Evolutionary conservation across 192 early-diverging fungal genomes (phyloP), one percentile per base, ranked within the genome.

Genomic region (Neocallimastix lanati): DNA sequence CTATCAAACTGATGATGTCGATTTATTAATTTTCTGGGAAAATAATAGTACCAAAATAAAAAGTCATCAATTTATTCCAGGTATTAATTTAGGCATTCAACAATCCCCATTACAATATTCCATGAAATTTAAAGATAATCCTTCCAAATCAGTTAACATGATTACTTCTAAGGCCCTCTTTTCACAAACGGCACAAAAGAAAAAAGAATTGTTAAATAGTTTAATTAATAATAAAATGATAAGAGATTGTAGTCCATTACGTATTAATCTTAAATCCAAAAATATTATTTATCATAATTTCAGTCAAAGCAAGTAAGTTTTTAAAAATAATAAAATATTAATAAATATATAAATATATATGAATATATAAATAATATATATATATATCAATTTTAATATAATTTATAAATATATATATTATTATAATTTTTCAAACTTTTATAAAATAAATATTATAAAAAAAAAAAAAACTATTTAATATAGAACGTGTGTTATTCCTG

Each of bases 11-110:
- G 93, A 94, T 80, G 93, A 96, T 79, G 88, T 96, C 21, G 96
- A 98, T 80, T 88, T 98, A 79, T 86, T 91, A 15, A 81, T 98
- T 13, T 93, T 94, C 80, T 98, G 95, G 95, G 83, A 86, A 84
- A 91, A 89, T 76, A 83, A 86, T 76, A 80, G 82, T 28, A 83
- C 77, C 4, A 84, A 84, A 28, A 81, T 85, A 0, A 85, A 86
- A 38, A 96, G 96, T 1, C 95, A 98, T 82, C 95, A 96, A 79
- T 95, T 93, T 76, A 94, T 97, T 78, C 93, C 94, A 28, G 96
- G 96, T 25, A 95, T 96, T 76, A 96, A 97, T 80, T 83, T 96
- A 9, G 91, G 92, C 6, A 89, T 96, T 28, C 94, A 90, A 28
- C 88, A 90, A 78, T 91, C 92, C 79, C 91, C 89, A 13, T 86